A percentile compares a stretch with the other conserved stretches of the same genome.
phyloP scores from a whole-genome alignment of 108 stramenopile species.

The Pseudonitzschia delicatissima region DNA sequence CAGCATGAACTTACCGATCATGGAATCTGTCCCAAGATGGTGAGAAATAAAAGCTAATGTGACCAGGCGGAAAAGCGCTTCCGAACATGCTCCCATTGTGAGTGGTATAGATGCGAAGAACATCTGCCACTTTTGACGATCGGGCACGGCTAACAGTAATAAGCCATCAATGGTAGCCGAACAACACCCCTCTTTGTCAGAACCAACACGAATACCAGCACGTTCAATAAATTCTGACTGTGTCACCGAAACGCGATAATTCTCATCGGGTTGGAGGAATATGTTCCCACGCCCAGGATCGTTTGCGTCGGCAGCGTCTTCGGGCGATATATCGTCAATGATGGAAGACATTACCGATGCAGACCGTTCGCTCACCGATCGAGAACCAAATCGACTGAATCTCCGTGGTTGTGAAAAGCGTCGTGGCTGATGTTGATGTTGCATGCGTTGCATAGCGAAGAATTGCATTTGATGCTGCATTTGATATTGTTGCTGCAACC shows the following conservation, averaged over 20 bases:
- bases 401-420: not conserved
- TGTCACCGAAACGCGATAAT: not conserved
- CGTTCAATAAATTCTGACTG: not conserved
- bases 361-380: conserved; percentile 14
- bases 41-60: conserved; percentile 45
- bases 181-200: not conserved
- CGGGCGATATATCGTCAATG: conserved; percentile 49
- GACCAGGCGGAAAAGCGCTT: conserved; percentile 34
- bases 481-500: not conserved
- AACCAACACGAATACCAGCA: not conserved
- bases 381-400: conserved; percentile 14
- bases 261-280: conserved; percentile 18
- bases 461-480: not conserved
- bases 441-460: not conserved
- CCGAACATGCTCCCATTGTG: conserved; percentile 37
- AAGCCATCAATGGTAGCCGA: conserved; percentile 17
- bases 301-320: conserved; percentile 58
- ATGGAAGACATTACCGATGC: conserved; percentile 33
- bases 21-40: conserved; percentile 47
- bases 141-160: conserved; percentile 32
- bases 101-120: conserved; percentile 32
- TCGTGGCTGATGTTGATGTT: conserved; percentile 8
- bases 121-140: conserved; percentile 35
- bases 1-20: conserved; percentile 14
- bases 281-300: conserved; percentile 44